Conservation (phyloP, 345 rosid genomes). For the Euphorbia pulcherrima region DNA sequence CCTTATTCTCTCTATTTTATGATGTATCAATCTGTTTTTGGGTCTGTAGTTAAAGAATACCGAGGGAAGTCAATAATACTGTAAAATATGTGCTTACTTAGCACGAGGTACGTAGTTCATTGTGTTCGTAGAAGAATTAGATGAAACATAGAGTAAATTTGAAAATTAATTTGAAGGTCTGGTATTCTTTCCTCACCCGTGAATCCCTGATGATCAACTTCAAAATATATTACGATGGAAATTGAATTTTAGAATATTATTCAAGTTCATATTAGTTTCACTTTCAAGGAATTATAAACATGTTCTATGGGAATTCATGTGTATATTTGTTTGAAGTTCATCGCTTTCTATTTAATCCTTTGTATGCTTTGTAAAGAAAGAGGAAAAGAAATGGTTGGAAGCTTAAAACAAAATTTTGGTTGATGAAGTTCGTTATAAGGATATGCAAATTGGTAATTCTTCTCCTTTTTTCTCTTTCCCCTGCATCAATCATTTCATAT, state of each 20-base stretch:
- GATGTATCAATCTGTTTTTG: neutral
- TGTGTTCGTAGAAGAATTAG: neutral
- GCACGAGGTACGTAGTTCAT: neutral
- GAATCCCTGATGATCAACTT: neutral
- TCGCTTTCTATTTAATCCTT: neutral
- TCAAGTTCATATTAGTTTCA: neutral
- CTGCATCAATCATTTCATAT: slow-evolving; percentile 1
- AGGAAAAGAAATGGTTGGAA: neutral
- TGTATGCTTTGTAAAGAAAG: neutral
- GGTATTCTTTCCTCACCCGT: neutral
- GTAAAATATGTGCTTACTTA: neutral
- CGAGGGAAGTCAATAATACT: neutral
- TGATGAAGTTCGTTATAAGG: neutral
- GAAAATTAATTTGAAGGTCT: neutral
- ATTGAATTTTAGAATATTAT: neutral
- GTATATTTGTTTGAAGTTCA: neutral
- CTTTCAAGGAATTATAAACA: neutral
- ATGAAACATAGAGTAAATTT: neutral
- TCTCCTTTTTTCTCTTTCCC: neutral
- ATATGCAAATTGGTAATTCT: neutral
- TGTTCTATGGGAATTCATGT: neutral
- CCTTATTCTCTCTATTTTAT: neutral
- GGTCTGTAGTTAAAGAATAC: neutral
- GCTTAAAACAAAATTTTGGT: neutral
- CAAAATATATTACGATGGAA: neutral